Evolutionary conservation across 2,329 filamentous ascomycete species (phyloP).

Genomic region (Endocalyx cinctus): DNA sequence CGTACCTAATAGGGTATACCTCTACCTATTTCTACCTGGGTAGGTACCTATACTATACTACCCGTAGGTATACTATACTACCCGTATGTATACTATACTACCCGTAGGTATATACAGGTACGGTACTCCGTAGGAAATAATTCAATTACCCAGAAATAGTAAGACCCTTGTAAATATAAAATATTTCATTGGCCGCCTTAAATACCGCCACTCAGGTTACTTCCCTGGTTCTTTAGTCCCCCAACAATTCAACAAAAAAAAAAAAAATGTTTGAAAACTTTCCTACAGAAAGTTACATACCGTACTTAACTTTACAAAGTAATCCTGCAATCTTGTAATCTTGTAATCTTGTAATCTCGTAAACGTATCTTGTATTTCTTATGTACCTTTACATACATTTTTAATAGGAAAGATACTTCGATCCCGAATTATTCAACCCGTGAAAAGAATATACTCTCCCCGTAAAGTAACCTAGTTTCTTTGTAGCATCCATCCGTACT

Average conservation of each 20-base stretch:
- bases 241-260: constrained; percentile 30
- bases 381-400: neutral
- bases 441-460: neutral
- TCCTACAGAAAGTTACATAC: neutral
- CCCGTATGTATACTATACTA: neutral
- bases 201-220: constrained; percentile 17
- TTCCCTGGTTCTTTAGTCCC: too few species aligned
- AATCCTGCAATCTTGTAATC: neutral
- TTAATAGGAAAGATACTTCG: neutral
- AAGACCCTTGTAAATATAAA: constrained; percentile 14
- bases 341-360: neutral
- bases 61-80: too few species aligned
- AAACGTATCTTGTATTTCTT: neutral
- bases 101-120: neutral
- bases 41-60: too few species aligned
- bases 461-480: too few species aligned
- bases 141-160: constrained; percentile 15
- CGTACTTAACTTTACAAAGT: neutral
- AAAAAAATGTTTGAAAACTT: neutral
- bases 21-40: too few species aligned
- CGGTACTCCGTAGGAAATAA: constrained; percentile 1
- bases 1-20: too few species aligned
- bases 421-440: neutral
- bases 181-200: neutral
- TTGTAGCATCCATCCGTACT: too few species aligned